Conservation (phyloP, 2,329 filamentous ascomycete species). For the Microsporum audouinii region DNA sequence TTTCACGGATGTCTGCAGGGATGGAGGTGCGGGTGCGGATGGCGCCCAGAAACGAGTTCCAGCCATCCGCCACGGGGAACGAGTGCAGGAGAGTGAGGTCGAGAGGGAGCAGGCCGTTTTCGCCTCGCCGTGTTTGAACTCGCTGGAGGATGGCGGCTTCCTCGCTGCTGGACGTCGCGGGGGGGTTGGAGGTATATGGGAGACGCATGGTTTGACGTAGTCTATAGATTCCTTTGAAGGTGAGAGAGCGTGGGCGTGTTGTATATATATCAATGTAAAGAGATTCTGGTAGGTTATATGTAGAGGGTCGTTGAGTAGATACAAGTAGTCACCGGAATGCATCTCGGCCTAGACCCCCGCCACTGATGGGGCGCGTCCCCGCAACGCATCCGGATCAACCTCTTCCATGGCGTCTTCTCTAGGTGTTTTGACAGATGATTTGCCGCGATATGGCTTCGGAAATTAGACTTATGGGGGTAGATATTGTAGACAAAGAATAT, state of each 20-base stretch:
- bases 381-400: too few relatives aligned
- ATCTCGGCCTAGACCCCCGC: not conserved
- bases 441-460: too few relatives aligned
- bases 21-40: slow-evolving; percentile 45
- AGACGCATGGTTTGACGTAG: slow-evolving; percentile 38
- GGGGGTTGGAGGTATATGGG: slow-evolving; percentile 42
- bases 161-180: slow-evolving; percentile 34
- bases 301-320: not conserved
- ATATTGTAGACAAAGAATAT: too few relatives aligned
- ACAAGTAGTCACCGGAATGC: not conserved
- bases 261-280: too few relatives aligned
- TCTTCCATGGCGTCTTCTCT: too few relatives aligned
- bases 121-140: slow-evolving; percentile 41
- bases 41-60: slow-evolving; percentile 47
- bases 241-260: too few relatives aligned
- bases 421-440: too few relatives aligned
- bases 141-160: slow-evolving; percentile 42
- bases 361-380: not conserved
- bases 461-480: too few relatives aligned
- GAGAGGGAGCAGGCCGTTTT: slow-evolving; percentile 40
- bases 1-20: slow-evolving; percentile 50
- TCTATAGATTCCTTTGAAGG: not conserved
- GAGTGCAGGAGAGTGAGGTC: slow-evolving; percentile 46
- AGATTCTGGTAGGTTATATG: not conserved
- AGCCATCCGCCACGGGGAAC: slow-evolving; percentile 46